Conservation (phyloP, 495 filamentous ascomycete genomes). For the Staphylotrichum tortipilum region DNA sequence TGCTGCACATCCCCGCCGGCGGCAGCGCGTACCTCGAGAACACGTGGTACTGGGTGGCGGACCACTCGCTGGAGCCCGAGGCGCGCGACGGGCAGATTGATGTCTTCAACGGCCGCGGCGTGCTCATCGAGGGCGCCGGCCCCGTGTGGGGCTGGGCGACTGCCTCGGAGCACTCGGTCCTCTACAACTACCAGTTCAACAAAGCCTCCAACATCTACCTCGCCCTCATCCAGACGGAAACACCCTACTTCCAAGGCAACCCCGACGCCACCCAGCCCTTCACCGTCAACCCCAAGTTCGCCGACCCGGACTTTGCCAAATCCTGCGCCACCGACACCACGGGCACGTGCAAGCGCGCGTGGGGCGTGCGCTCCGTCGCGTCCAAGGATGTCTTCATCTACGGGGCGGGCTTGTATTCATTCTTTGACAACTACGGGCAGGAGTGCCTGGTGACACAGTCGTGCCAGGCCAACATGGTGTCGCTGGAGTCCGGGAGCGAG, state of each 20-base stretch:
- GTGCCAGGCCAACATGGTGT: constrained; percentile 85
- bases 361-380: constrained; percentile 71
- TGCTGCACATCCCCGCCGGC: constrained; percentile 65
- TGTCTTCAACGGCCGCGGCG: constrained; percentile 83
- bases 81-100: constrained; percentile 81
- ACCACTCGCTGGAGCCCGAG: constrained; percentile 76
- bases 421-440: constrained; percentile 82
- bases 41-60: constrained; percentile 90
- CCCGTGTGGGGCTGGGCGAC: constrained; percentile 69
- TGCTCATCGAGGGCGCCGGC: constrained; percentile 61
- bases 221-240: constrained; percentile 82
- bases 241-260: constrained; percentile 86
- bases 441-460: constrained; percentile 62
- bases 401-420: constrained; percentile 74
- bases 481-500: constrained; percentile 55
- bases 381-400: constrained; percentile 62
- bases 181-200: constrained; percentile 81
- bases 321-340: constrained; percentile 49
- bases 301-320: constrained; percentile 65
- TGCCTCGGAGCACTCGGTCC: constrained; percentile 75
- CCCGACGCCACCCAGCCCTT: constrained; percentile 64
- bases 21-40: constrained; percentile 81
- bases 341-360: constrained; percentile 65
- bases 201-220: constrained; percentile 78
- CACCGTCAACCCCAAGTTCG: constrained; percentile 50